phyloP scores from a whole-genome alignment of 2,329 filamentous ascomycete genomes.

The Septoria petroselini region DNA sequence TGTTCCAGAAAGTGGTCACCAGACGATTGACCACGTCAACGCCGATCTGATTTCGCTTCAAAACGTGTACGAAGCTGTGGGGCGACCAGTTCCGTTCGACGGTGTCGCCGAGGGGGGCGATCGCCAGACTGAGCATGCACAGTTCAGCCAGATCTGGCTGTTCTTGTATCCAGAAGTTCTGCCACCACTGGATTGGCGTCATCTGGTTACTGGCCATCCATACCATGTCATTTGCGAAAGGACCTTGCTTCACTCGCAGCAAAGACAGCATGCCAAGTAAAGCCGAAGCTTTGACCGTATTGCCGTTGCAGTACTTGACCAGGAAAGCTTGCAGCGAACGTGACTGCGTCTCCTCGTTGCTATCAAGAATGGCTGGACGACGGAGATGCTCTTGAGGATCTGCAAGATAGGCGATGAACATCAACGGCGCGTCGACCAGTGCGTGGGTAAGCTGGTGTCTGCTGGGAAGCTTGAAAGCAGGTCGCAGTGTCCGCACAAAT shows the following conservation, averaged over 20 bases:
- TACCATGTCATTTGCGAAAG: constrained; percentile 28
- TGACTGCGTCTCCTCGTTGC: constrained; percentile 27
- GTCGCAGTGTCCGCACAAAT: constrained; percentile 25
- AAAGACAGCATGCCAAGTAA: constrained; percentile 27
- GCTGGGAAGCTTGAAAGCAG: constrained; percentile 26
- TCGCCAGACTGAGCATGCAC: constrained; percentile 26
- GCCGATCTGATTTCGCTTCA: constrained; percentile 27
- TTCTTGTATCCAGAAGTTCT: constrained; percentile 29
- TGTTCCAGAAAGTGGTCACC: constrained; percentile 25
- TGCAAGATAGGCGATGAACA: constrained; percentile 29
- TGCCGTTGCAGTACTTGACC: constrained; percentile 28
- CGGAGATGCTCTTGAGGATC: constrained; percentile 28
- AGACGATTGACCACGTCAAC: constrained; percentile 25
- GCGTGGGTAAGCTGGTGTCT: constrained; percentile 27
- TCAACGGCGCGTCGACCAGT: constrained; percentile 27
- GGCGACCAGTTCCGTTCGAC: constrained; percentile 30
- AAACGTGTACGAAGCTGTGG: constrained; percentile 27
- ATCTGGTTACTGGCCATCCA: constrained; percentile 30
- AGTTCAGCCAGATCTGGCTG: constrained; percentile 28
- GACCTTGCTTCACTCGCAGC: constrained; percentile 27
- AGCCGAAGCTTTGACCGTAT: constrained; percentile 20
- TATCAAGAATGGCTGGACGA: constrained; percentile 27
- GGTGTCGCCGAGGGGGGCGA: constrained; percentile 22
- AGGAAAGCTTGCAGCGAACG: constrained; percentile 28
- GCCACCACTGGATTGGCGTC: constrained; percentile 29